These are phyloP conservation scores for Tephrocybe sp. DNA, from an alignment of 768 basidiomycete species.

Conservation along the genomic window DNA sequence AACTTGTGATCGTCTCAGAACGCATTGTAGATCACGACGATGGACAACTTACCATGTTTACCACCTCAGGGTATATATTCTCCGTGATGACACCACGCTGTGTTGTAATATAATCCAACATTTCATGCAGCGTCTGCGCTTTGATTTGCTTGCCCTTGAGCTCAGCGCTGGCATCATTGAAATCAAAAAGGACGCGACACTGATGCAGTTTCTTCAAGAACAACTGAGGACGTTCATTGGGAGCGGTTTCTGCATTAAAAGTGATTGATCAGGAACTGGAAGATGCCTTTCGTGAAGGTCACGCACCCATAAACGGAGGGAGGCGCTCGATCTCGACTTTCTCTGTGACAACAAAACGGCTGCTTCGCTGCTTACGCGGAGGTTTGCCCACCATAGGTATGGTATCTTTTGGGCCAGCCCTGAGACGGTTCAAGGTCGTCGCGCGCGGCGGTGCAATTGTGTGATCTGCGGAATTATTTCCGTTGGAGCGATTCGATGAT, in stretches of 20 bases:
- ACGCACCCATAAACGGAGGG: conserved; percentile 84
- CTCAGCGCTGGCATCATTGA: conserved; percentile 95
- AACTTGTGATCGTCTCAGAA: conserved; percentile 54
- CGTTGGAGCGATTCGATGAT: conserved; percentile 39
- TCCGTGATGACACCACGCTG: conserved; percentile 97
- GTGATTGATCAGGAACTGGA: conserved; percentile 9
- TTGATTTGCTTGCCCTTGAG: conserved; percentile 98
- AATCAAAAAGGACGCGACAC: conserved; percentile 96
- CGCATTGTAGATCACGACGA: conserved; percentile 11
- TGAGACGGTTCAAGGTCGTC: conserved; percentile 70
- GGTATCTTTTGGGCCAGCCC: conserved; percentile 89
- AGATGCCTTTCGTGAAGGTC: not conserved
- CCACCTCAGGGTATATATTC: conserved; percentile 97
- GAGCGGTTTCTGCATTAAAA: conserved; percentile 71
- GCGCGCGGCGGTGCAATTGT: conserved; percentile 61
- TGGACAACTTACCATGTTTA: conserved; percentile 79
- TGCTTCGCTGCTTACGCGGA: conserved; percentile 96
- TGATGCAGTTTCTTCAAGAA: conserved; percentile 96
- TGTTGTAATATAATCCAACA: conserved; percentile 98
- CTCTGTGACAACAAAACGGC: conserved; percentile 94
- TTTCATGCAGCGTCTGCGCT: conserved; percentile 95
- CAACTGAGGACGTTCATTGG: conserved; percentile 83
- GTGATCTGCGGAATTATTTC: conserved; percentile 49
- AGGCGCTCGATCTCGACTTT: conserved; percentile 95
- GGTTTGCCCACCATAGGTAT: conserved; percentile 96